A percentile compares a stretch with the other conserved stretches of the same genome.
These are phyloP conservation scores for Xylariales sp. DNA, from an alignment of 2,329 filamentous ascomycete species.

Conservation along the genomic window DNA sequence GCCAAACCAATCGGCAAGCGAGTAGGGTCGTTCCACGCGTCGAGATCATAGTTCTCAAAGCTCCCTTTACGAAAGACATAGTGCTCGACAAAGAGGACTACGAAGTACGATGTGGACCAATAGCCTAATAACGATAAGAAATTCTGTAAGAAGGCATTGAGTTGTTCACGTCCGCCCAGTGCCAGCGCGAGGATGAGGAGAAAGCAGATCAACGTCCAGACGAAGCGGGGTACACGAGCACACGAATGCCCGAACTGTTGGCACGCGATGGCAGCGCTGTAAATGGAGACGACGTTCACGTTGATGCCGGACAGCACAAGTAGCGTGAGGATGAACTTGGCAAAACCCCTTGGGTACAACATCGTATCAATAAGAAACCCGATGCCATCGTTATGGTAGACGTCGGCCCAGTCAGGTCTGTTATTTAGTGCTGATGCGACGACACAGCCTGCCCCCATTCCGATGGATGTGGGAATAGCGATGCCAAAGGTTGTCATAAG, in stretches of 20 bases:
- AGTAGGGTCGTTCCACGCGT: conserved; percentile 59
- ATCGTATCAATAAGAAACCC: conserved; percentile 59
- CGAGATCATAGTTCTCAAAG: conserved; percentile 59
- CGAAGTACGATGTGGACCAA: conserved; percentile 62
- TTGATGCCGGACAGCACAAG: conserved; percentile 58
- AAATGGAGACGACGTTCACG: conserved; percentile 60
- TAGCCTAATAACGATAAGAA: conserved; percentile 62
- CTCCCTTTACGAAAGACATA: conserved; percentile 59
- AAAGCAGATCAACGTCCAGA: conserved; percentile 61
- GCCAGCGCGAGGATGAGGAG: conserved; percentile 58
- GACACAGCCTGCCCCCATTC: conserved; percentile 59
- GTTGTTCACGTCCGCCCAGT: conserved; percentile 56
- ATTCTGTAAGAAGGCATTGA: conserved; percentile 58
- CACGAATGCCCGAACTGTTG: conserved; percentile 58
- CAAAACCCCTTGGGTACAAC: conserved; percentile 58
- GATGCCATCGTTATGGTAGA: conserved; percentile 55
- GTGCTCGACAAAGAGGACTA: conserved; percentile 61
- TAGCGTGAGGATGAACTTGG: conserved; percentile 54
- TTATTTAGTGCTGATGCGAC: conserved; percentile 57
- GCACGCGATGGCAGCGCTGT: conserved; percentile 53
- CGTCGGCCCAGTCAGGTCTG: conserved; percentile 53
- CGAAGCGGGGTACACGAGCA: conserved; percentile 57
- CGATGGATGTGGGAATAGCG: conserved; percentile 60
- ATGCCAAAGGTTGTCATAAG: conserved; percentile 61
- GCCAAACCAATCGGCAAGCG: conserved; percentile 58